Conservation (phyloP, 2,329 filamentous ascomycete genomes). For the Aspergillus ochraceoroseus region DNA sequence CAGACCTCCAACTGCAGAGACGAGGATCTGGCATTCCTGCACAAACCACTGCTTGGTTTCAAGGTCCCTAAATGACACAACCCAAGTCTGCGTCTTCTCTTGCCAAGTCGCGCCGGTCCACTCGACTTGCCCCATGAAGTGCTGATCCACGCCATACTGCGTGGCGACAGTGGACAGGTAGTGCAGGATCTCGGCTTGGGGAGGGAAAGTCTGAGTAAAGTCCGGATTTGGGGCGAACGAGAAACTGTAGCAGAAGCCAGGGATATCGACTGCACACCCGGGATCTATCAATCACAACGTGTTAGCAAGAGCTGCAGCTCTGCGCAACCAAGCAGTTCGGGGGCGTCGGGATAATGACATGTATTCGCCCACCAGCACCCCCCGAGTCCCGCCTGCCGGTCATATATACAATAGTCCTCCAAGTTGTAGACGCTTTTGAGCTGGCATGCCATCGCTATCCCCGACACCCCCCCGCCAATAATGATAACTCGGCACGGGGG, state of each 20-base stretch:
- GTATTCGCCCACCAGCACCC: constrained; percentile 15
- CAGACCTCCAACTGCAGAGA: constrained; percentile 12
- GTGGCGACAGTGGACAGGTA: constrained; percentile 4
- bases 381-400: constrained; percentile 9
- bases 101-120: constrained; percentile 10
- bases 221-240: constrained; percentile 13
- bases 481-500: constrained; percentile 10
- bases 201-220: constrained; percentile 10
- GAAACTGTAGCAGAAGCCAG: constrained; percentile 12
- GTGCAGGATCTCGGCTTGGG: constrained; percentile 8
- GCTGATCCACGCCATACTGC: constrained; percentile 2
- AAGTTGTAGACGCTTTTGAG: constrained; percentile 8
- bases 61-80: constrained; percentile 5
- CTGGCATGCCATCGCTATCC: constrained; percentile 13
- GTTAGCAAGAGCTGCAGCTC: no score
- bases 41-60: constrained; percentile 3
- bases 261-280: constrained; percentile 14
- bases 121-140: constrained; percentile 8
- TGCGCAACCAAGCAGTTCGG: no score
- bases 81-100: constrained; percentile 7
- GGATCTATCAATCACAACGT: no score
- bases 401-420: constrained; percentile 12
- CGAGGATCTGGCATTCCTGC: constrained; percentile 11
- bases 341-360: constrained; percentile 1
- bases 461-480: constrained; percentile 14